Conservation (phyloP, 169 alveolate genomes). For the Eimeria acervulina region DNA sequence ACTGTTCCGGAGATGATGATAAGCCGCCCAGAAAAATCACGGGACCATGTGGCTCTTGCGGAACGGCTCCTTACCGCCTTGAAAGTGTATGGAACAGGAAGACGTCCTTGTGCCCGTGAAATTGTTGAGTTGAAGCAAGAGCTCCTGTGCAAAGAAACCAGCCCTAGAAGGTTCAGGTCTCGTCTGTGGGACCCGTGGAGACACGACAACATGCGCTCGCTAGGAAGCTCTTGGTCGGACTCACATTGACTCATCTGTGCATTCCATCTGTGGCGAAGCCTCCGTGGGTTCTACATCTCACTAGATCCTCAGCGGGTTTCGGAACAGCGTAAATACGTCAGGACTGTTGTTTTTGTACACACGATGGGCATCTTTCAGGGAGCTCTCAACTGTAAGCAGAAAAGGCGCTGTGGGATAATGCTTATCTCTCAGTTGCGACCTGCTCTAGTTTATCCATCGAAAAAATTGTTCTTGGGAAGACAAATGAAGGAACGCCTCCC, state of each 20-base stretch:
- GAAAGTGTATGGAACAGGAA: neutral
- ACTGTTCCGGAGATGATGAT: neutral
- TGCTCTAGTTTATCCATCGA: neutral
- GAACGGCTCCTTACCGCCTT: neutral
- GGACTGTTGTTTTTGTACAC: neutral
- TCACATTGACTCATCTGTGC: neutral
- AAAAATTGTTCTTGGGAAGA: neutral
- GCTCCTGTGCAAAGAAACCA: neutral
- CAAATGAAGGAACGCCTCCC: neutral
- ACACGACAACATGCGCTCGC: neutral
- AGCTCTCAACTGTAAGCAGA: neutral
- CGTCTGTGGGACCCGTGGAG: constrained; percentile 25
- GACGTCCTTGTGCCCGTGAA: constrained; percentile 1
- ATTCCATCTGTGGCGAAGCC: neutral
- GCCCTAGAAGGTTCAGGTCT: constrained; percentile 13
- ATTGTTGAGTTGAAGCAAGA: constrained; percentile 9
- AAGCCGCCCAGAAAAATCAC: neutral
- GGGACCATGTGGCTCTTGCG: neutral
- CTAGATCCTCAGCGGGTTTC: neutral
- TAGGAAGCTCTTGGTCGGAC: neutral
- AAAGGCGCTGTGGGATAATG: neutral
- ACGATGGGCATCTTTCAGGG: neutral
- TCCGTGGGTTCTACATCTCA: too few species aligned
- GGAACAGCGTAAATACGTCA: neutral
- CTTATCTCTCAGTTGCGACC: neutral